Percentiles rank a stretch among this genome's conserved stretches.
These are phyloP conservation scores for Verticillium dahliae DNA, from an alignment of 2,329 filamentous ascomycete genomes.

Conservation along the genomic window DNA sequence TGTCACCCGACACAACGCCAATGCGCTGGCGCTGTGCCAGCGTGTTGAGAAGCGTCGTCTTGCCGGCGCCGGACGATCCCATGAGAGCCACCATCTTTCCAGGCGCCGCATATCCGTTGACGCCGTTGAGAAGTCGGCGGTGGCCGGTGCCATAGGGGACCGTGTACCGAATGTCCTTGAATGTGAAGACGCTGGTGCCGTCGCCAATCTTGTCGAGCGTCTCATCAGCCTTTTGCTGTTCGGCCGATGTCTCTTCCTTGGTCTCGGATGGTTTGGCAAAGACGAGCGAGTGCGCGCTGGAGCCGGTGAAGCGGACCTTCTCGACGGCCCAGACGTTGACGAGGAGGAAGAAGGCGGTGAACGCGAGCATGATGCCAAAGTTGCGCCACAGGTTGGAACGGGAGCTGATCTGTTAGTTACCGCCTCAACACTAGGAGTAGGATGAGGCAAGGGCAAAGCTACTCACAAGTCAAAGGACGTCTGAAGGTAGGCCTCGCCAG, in stretches of 20 bases:
- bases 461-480: conserved; percentile 42
- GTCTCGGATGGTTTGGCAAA: conserved; percentile 39
- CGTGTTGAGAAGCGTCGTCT: conserved; percentile 76
- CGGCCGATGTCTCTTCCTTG: conserved; percentile 33
- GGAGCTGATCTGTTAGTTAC: conserved; percentile 14
- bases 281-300: conserved; percentile 8
- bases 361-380: conserved; percentile 72
- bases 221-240: conserved; percentile 17
- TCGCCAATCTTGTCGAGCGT: conserved; percentile 38
- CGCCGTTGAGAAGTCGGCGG: conserved; percentile 48
- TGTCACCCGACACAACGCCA: conserved; percentile 56
- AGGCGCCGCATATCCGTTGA: conserved; percentile 74
- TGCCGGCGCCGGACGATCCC: conserved; percentile 76
- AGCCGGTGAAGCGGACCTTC: conserved; percentile 43
- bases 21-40: conserved; percentile 63
- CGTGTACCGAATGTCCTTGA: conserved; percentile 42
- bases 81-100: conserved; percentile 75
- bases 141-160: conserved; percentile 52
- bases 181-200: conserved; percentile 54
- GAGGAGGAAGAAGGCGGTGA: conserved; percentile 65
- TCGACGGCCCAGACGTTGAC: conserved; percentile 68
- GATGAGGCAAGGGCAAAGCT: neutral
- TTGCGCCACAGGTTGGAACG: conserved; percentile 64
- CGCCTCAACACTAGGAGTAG: too few species aligned
- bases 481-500: conserved; percentile 49